Percentiles rank a stretch among this genome's conserved stretches.
Evolutionary conservation across 2,329 filamentous ascomycete genomes (phyloP).

Genomic region (Ophiostoma australiae): DNA sequence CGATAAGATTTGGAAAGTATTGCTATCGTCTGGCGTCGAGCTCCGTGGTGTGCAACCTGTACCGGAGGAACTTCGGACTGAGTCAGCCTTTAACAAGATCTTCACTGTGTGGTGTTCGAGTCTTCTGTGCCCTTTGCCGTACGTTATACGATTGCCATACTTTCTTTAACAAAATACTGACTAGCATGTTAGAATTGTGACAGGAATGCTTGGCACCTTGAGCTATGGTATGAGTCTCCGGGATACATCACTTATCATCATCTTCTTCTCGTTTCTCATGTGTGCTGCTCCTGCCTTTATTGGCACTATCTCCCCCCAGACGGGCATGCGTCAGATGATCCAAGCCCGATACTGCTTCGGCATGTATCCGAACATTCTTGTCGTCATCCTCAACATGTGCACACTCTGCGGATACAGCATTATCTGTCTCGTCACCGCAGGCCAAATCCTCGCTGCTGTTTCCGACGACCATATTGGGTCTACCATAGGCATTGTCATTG

Average conservation of each 20-base stretch:
- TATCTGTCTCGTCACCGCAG: slow-evolving; percentile 57
- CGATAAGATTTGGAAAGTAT: background rate
- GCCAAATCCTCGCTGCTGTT: slow-evolving; percentile 53
- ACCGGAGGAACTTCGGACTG: slow-evolving; percentile 1
- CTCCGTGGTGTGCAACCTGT: slow-evolving; percentile 13
- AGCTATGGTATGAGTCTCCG: slow-evolving; percentile 48
- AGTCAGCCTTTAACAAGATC: slow-evolving; percentile 1
- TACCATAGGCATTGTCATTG: slow-evolving; percentile 55
- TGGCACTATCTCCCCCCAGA: slow-evolving; percentile 54
- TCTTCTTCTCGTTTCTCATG: slow-evolving; percentile 58
- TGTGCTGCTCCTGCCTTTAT: slow-evolving; percentile 53
- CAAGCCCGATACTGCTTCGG: slow-evolving; percentile 60
- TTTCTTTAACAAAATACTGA: background rate
- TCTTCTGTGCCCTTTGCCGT: slow-evolving; percentile 10
- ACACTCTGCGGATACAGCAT: slow-evolving; percentile 60
- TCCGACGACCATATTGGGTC: slow-evolving; percentile 46
- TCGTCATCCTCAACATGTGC: slow-evolving; percentile 58
- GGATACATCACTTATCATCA: slow-evolving; percentile 53
- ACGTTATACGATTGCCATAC: background rate
- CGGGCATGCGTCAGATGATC: slow-evolving; percentile 62
- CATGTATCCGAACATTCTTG: slow-evolving; percentile 54
- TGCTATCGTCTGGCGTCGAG: background rate
- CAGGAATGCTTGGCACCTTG: slow-evolving; percentile 55
- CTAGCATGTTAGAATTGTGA: background rate
- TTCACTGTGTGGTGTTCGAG: slow-evolving; percentile 7